Evolutionary conservation across 2,329 filamentous ascomycete species (phyloP), one percentile per base, ranked within the genome.

Genomic region (Xylaria sp.): DNA sequence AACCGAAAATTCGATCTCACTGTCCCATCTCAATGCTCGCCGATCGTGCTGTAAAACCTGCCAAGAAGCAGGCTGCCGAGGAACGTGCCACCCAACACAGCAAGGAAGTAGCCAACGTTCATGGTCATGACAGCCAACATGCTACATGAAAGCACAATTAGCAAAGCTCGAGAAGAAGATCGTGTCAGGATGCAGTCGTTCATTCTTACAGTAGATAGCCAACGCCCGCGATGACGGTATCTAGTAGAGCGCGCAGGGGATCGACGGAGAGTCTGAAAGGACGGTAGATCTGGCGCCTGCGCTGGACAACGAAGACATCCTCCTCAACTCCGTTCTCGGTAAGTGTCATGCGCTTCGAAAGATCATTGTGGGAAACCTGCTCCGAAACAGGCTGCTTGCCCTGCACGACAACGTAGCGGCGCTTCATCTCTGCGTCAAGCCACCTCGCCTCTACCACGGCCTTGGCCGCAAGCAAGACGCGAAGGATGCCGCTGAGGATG

Each of bases 51-150:
- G 56, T 66, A 65, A 58, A 86, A 94, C 64, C 92, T 83, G 35
- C 92, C 91, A 62, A 94, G 82, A 0, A 84, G 82, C 49, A 97
- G 76, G 72, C 94, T 94, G 23, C 93, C 93, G n/a, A 95, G 71
- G 70, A 97, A 97, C 1, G 89, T 71, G 18, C 71, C 71, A 35
- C 64, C 68, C 23, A 73, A 67, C 4, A 73, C 68, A 7, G 71
- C 71, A 1, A 72, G 58, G 61, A 73, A 73, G 60, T 72, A 73
- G 5, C 71, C 71, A 23, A 72, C 64, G 39, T 73, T 73, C 68
- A 72, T 63, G 8, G 70, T 71, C 71, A 73, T 73, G 57, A 72
- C 71, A 35, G 69, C 71, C 62, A 73, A 66, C 71, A 73, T 73
- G 59, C 71, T 73, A 60, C 37, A 83, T 4, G 37, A 30, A 30